phyloP scores from a whole-genome alignment of 108 stramenopile species.

The Aurantiochytrium sp. region DNA sequence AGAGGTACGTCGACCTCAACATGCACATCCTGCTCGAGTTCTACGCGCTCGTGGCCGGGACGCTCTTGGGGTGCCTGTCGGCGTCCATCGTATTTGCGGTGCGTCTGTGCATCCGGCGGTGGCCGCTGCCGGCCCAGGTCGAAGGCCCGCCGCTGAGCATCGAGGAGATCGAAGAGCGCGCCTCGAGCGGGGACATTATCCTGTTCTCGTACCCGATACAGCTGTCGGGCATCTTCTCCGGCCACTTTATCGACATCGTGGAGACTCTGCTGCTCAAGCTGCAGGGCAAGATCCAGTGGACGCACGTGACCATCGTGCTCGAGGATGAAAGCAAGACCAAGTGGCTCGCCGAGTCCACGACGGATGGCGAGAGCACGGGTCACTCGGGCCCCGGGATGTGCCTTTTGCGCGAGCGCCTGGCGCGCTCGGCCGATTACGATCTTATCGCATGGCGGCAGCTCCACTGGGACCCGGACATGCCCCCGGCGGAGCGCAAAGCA shows the following conservation, averaged over 20 bases:
- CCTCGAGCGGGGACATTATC: not conserved
- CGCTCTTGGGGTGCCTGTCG: not conserved
- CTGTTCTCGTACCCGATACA: not conserved
- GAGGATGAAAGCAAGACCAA: not conserved
- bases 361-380: not conserved
- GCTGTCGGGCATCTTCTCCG: not conserved
- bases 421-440: not conserved
- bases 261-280: not conserved
- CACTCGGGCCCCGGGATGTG: not conserved
- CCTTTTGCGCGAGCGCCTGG: not conserved
- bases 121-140: not conserved
- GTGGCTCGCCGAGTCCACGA: not conserved
- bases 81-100: not conserved
- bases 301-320: not conserved
- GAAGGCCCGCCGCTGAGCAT: not conserved
- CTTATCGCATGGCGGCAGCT: not conserved
- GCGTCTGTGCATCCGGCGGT: not conserved
- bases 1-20: not conserved
- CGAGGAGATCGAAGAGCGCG: not conserved
- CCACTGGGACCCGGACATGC: not conserved
- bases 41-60: not conserved
- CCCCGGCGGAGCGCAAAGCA: not conserved
- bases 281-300: constrained; percentile 1
- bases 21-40: constrained; percentile 1
- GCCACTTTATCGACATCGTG: not conserved